Conservation (phyloP, 139 green algal genomes). For the Picochlorum sp. region DNA sequence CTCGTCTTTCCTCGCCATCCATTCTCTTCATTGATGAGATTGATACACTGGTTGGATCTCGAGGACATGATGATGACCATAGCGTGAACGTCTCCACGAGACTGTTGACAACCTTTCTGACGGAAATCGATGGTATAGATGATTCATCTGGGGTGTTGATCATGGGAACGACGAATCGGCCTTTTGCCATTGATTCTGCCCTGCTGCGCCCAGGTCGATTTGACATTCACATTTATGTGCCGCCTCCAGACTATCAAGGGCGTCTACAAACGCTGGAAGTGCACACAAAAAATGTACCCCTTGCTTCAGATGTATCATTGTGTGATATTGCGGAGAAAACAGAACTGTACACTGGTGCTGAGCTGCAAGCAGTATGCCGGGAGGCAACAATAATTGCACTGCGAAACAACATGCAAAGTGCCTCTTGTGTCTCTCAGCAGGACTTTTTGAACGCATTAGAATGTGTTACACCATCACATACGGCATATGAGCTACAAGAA, state of each 20-base stretch:
- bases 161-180: constrained; percentile 76
- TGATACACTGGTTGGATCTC: constrained; percentile 57
- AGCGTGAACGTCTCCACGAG: constrained; percentile 14
- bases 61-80: not conserved
- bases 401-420: constrained; percentile 51
- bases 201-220: constrained; percentile 77
- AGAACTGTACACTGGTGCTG: constrained; percentile 52
- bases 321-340: constrained; percentile 34
- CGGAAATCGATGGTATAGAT: constrained; percentile 80
- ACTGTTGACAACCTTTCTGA: constrained; percentile 71
- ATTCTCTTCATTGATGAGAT: constrained; percentile 87
- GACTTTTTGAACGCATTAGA: constrained; percentile 46
- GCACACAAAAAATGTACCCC: constrained; percentile 47
- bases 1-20: constrained; percentile 55
- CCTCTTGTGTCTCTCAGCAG: constrained; percentile 22
- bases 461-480: not conserved
- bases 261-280: constrained; percentile 32
- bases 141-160: constrained; percentile 58
- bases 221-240: constrained; percentile 77
- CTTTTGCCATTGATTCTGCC: constrained; percentile 57
- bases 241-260: constrained; percentile 67
- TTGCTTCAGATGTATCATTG: constrained; percentile 70
- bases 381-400: constrained; percentile 78
- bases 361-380: constrained; percentile 61
- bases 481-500: constrained; percentile 20